Percentiles rank a stretch among this genome's conserved stretches.
These are phyloP conservation scores for Trebouxia sp. DNA, from an alignment of 139 green algal species.

Conservation along the genomic window DNA sequence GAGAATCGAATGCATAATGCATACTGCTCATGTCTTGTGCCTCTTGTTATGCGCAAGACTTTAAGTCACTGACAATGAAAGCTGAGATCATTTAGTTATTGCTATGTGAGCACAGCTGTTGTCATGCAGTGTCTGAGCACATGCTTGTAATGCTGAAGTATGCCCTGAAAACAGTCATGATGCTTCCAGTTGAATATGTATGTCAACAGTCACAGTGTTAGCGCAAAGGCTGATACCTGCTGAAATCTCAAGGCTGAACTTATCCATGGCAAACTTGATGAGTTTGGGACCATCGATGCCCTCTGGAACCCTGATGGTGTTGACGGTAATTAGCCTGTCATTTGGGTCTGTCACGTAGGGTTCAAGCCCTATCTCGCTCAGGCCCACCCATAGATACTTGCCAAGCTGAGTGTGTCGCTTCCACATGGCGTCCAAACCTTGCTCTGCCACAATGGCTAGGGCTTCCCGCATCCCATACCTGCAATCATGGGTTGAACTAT, in stretches of 20 bases:
- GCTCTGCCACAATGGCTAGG: constrained; percentile 63
- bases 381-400: constrained; percentile 66
- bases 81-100: too few relatives aligned
- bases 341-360: constrained; percentile 62
- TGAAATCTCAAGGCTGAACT: constrained; percentile 61
- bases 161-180: background rate
- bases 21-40: too few relatives aligned
- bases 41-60: too few relatives aligned
- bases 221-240: too few relatives aligned
- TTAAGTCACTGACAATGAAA: too few relatives aligned
- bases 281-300: constrained; percentile 79
- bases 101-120: too few relatives aligned
- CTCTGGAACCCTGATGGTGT: constrained; percentile 85
- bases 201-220: too few relatives aligned
- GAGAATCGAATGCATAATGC: too few relatives aligned
- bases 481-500: too few relatives aligned
- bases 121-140: background rate
- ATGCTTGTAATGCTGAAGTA: background rate
- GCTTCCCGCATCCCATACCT: constrained; percentile 81
- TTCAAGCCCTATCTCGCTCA: constrained; percentile 68
- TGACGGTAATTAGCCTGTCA: constrained; percentile 73
- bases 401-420: constrained; percentile 51
- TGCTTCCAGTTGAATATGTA: too few relatives aligned
- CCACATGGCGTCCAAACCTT: constrained; percentile 58
- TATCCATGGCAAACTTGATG: constrained; percentile 82